Evolutionary conservation across 2,329 filamentous ascomycete genomes (phyloP).

Genomic region (Botrytis squamosa): DNA sequence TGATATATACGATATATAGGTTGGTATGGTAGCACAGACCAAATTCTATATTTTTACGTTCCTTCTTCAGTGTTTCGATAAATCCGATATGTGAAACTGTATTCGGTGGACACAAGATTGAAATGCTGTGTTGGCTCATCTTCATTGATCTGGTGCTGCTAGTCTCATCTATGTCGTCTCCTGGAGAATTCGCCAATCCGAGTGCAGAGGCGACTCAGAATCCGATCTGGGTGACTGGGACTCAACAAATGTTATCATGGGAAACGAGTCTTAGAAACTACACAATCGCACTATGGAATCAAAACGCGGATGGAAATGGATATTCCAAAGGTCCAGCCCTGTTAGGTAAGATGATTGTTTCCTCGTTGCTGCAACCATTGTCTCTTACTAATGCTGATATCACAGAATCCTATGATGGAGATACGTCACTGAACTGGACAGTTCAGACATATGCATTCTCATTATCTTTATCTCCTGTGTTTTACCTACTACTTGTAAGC

Average conservation of each 20-base stretch:
- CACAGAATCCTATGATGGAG: constrained; percentile 16
- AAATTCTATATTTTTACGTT: not conserved
- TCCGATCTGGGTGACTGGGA: constrained; percentile 12
- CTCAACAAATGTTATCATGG: constrained; percentile 18
- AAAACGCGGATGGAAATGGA: not conserved
- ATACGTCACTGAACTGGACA: constrained; percentile 17
- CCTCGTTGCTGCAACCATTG: not conserved
- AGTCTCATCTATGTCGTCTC: not conserved
- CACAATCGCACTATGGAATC: constrained; percentile 20
- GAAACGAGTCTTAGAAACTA: constrained; percentile 17
- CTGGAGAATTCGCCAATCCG: constrained; percentile 12
- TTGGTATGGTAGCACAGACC: not conserved
- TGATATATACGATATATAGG: not conserved
- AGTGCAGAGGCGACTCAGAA: constrained; percentile 3
- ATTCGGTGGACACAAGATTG: not conserved
- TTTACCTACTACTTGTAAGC: constrained; percentile 22
- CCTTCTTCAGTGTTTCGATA: not conserved
- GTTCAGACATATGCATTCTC: constrained; percentile 19
- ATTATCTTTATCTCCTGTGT: constrained; percentile 8
- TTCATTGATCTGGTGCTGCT: constrained; percentile 12
- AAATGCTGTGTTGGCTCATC: not conserved
- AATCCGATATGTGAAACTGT: not conserved
- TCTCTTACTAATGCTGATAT: not conserved
- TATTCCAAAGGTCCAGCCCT: constrained; percentile 15
- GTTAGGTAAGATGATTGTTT: constrained; percentile 13